Evolutionary conservation across 2,329 filamentous ascomycete genomes (phyloP).

Genomic region (Botrytis cinerea): DNA sequence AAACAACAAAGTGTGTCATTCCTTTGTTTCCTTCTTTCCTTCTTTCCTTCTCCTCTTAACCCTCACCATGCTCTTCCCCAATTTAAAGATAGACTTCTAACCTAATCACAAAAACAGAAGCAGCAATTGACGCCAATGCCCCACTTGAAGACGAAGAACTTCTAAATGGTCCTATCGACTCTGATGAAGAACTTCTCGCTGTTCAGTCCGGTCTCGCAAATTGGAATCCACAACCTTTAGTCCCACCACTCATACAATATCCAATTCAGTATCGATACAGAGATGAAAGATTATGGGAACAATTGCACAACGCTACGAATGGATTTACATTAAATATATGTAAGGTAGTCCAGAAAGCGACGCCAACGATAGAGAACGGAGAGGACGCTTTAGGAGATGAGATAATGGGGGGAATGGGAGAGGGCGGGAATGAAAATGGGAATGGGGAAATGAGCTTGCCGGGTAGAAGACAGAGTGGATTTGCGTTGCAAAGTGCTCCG

Average conservation of each 20-base stretch:
- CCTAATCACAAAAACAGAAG: constrained; percentile 58
- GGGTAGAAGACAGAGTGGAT: constrained; percentile 29
- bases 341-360: constrained; percentile 55
- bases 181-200: constrained; percentile 87
- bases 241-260: constrained; percentile 63
- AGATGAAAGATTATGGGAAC: constrained; percentile 62
- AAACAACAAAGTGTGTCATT: constrained; percentile 83
- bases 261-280: constrained; percentile 66
- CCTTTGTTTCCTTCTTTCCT: constrained; percentile 21
- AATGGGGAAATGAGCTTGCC: constrained; percentile 17
- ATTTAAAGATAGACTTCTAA: constrained; percentile 5
- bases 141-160: constrained; percentile 82
- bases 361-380: constrained; percentile 43
- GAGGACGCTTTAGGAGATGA: constrained; percentile 12
- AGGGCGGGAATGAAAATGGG: neutral
- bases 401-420: constrained; percentile 6
- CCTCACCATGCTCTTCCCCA: neutral
- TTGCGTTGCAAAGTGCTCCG: constrained; percentile 33
- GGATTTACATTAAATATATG: constrained; percentile 67
- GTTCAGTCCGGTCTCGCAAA: constrained; percentile 80
- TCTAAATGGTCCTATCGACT: constrained; percentile 81
- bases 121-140: constrained; percentile 90
- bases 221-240: constrained; percentile 76
- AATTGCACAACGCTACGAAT: constrained; percentile 66
- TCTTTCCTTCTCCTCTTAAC: constrained; percentile 26